Evolutionary conservation across 78 protist species (phyloP).

Genomic region (Carpediemonas membranifera): DNA sequence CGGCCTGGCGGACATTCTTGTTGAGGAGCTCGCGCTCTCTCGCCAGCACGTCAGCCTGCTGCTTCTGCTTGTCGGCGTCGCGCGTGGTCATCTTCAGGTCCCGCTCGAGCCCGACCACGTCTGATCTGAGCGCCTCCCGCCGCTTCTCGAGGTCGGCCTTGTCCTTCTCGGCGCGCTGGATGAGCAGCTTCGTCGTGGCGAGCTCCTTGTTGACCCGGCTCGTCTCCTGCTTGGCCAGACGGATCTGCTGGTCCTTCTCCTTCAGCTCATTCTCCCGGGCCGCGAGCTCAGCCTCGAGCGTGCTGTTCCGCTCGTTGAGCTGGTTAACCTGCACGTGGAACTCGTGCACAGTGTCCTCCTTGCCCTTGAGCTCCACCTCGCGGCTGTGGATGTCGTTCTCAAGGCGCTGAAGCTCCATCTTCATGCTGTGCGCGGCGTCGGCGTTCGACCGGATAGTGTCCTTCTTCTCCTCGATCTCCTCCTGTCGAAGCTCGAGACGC

Average conservation of each 20-base stretch:
- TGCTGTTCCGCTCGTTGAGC: no score
- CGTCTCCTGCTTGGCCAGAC: conserved; percentile 25
- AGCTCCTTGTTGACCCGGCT: background rate
- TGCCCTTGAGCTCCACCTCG: background rate
- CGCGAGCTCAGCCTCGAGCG: no score
- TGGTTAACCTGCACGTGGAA: background rate
- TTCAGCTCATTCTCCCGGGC: conserved; percentile 3
- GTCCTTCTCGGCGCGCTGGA: conserved; percentile 20
- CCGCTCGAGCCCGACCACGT: conserved; percentile 6
- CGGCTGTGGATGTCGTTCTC: no score
- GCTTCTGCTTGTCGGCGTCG: background rate
- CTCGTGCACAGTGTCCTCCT: background rate
- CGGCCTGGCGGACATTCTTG: conserved; percentile 20
- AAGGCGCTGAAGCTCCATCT: no score
- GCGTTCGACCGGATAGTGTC: no score
- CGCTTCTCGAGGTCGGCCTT: conserved; percentile 20
- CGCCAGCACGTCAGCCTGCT: background rate
- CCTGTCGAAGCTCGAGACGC: background rate
- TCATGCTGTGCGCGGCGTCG: no score
- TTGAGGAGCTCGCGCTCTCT: background rate
- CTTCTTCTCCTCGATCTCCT: no score
- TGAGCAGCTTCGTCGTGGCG: conserved; percentile 2
- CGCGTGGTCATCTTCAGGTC: conserved; percentile 22
- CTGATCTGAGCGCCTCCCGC: no score
- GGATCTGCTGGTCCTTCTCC: conserved; percentile 21